These are phyloP conservation scores for Ochromonas danica DNA, from an alignment of 108 stramenopile genomes.

Conservation along the genomic window DNA sequence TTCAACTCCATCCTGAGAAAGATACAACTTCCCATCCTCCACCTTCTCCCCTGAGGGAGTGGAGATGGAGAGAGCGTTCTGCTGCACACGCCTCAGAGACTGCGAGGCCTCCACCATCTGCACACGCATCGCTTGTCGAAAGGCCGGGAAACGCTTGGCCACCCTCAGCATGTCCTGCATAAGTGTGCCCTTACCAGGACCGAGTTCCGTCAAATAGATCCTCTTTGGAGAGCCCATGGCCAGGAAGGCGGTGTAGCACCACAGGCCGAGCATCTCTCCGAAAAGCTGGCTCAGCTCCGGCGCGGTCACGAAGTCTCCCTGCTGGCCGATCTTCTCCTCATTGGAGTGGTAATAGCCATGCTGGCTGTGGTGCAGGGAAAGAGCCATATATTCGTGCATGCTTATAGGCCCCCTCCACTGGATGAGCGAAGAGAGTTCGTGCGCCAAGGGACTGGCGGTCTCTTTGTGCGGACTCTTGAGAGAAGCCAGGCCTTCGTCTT, in stretches of 20 bases:
- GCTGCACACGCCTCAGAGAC: constrained; percentile 55
- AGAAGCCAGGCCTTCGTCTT: not conserved
- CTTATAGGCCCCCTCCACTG: not conserved
- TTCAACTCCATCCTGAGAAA: not conserved
- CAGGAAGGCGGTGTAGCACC: constrained; percentile 79
- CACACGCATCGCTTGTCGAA: constrained; percentile 59
- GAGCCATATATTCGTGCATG: constrained; percentile 39
- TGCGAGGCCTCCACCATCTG: constrained; percentile 84
- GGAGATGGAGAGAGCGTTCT: constrained; percentile 38
- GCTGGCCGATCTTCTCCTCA: constrained; percentile 65
- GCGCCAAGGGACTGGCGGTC: not conserved
- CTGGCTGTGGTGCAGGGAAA: constrained; percentile 49
- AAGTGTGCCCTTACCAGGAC: constrained; percentile 93
- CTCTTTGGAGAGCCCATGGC: constrained; percentile 57
- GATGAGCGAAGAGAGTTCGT: not conserved
- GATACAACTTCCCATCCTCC: not conserved
- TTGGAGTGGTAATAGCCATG: constrained; percentile 60
- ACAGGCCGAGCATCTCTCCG: constrained; percentile 88
- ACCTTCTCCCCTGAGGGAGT: constrained; percentile 40
- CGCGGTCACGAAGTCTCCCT: constrained; percentile 94
- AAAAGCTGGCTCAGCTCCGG: constrained; percentile 95
- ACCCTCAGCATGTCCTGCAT: constrained; percentile 79
- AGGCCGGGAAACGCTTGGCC: constrained; percentile 58
- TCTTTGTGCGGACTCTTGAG: not conserved
- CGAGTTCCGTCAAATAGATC: constrained; percentile 83